Base-by-base conservation (phyloP, 306 rosid species). In the Glycine tomentella region DNA sequence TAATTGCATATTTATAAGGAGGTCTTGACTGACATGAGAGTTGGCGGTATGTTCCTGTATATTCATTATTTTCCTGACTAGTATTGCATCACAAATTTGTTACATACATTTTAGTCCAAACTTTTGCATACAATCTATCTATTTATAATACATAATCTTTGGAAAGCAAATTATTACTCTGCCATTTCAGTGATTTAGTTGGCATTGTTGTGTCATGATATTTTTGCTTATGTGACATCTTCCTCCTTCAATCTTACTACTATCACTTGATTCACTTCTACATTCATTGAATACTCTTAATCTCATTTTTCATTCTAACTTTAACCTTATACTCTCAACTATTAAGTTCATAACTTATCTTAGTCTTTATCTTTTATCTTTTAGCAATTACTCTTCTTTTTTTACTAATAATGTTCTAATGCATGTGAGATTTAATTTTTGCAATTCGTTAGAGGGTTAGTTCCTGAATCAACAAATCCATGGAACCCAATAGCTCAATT, bases 1-100 rank as follows among this genome's bases (percentile, higher is more conserved):
- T n/a, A n/a, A n/a, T n/a, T 81, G 51, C 59, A 76, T 61, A 74
- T 75, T 62, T 69, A 49, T 72, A 69, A 93, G 89, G 93, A 93
- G 88, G 97, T 93, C 50, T 70, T 95, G 72, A 81, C 89, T 85
- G 99, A 97, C 77, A 95, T 95, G 99, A 87, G 82, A 80, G 86
- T 77, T 84, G 95, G 95, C 66, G 99, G 97, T 95, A 87, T 16
- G 83, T 77, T 77, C 66, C 66, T 57, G 52, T 5, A 52, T 75
- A 33, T 53, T 36, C 46, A 42, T 42, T 42, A 2, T 42, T 42
- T 42, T 42, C 9, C 34, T 67, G 64, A 69, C 62, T 71, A 63
- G 9, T 68, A 79, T 73, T 73, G 15, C 58, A 46, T 56, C 69
- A 67, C 51, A 16, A 12, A 25, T 34, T 72, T 78, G n/a, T 63